Evolutionary conservation across 73 alveolate genomes (phyloP).

Genomic region (Blepharisma japonicum): DNA sequence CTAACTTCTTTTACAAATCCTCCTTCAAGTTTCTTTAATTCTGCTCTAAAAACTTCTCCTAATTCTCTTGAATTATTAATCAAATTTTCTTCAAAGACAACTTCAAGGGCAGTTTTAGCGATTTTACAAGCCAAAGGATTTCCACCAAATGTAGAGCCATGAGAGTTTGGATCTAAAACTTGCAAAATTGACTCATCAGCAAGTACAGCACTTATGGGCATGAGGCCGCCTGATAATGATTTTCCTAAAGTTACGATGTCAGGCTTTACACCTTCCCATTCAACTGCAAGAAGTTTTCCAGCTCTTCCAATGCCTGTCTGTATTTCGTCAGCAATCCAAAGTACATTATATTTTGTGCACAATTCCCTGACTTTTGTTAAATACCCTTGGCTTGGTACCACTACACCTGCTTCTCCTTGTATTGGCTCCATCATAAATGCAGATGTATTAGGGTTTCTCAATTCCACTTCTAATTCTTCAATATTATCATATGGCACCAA

Average conservation of each 20-base stretch:
- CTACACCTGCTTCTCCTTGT: slow-evolving; percentile 96
- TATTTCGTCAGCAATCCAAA: slow-evolving; percentile 84
- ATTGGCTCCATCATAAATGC: slow-evolving; percentile 89
- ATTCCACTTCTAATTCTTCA: slow-evolving; percentile 54
- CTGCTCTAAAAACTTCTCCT: slow-evolving; percentile 59
- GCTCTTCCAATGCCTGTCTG: slow-evolving; percentile 94
- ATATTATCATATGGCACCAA: slow-evolving; percentile 73
- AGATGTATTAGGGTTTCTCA: slow-evolving; percentile 60
- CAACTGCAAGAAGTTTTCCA: slow-evolving; percentile 83
- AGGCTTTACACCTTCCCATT: slow-evolving; percentile 74
- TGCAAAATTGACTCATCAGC: slow-evolving; percentile 66
- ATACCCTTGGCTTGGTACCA: slow-evolving; percentile 76
- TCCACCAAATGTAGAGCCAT: slow-evolving; percentile 95
- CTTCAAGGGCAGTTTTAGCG: slow-evolving; percentile 42
- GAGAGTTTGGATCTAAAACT: slow-evolving; percentile 73
- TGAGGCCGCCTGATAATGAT: slow-evolving; percentile 91
- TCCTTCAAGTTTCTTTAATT: slow-evolving; percentile 33
- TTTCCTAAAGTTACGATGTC: slow-evolving; percentile 49
- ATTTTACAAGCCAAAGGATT: slow-evolving; percentile 76
- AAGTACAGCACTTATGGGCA: slow-evolving; percentile 84
- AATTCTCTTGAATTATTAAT: slow-evolving; percentile 57
- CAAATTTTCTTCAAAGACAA: slow-evolving; percentile 69
- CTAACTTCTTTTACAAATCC: slow-evolving; percentile 61
- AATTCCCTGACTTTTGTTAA: slow-evolving; percentile 44
- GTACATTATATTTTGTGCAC: slow-evolving; percentile 74